phyloP scores from a whole-genome alignment of 2,329 filamentous ascomycete species.

The Didymellaceae sp. region DNA sequence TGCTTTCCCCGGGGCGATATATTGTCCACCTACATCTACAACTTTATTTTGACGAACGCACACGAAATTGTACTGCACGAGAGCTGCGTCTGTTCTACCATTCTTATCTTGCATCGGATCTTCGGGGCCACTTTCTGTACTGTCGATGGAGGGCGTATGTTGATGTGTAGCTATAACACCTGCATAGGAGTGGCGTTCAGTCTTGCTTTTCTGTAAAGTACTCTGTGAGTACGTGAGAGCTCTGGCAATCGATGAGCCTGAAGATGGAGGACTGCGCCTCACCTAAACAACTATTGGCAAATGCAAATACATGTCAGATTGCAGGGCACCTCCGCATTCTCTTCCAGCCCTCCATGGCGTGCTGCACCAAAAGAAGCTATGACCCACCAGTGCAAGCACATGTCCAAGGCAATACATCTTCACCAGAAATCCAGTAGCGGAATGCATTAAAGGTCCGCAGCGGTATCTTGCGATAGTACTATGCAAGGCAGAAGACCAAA shows the following conservation, averaged over 20 bases:
- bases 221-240: neutral
- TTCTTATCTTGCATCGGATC: neutral
- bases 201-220: neutral
- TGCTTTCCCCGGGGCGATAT: neutral
- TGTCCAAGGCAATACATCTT: neutral
- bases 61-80: slow-evolving; percentile 18
- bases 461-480: neutral
- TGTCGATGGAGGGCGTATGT: slow-evolving; percentile 1
- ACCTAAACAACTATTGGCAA: slow-evolving; percentile 5
- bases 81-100: slow-evolving; percentile 6
- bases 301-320: slow-evolving; percentile 6
- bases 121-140: neutral
- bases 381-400: neutral
- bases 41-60: slow-evolving; percentile 18
- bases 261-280: slow-evolving; percentile 6
- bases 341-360: slow-evolving; percentile 21
- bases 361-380: neutral
- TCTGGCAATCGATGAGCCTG: neutral
- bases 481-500: slow-evolving; percentile 15
- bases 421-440: neutral
- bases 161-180: neutral
- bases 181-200: slow-evolving; percentile 13
- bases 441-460: slow-evolving; percentile 2
- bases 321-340: neutral
- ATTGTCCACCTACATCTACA: neutral